Base-by-base conservation (phyloP, 2,329 filamentous ascomycete genomes). In the Penicillium sp. region DNA sequence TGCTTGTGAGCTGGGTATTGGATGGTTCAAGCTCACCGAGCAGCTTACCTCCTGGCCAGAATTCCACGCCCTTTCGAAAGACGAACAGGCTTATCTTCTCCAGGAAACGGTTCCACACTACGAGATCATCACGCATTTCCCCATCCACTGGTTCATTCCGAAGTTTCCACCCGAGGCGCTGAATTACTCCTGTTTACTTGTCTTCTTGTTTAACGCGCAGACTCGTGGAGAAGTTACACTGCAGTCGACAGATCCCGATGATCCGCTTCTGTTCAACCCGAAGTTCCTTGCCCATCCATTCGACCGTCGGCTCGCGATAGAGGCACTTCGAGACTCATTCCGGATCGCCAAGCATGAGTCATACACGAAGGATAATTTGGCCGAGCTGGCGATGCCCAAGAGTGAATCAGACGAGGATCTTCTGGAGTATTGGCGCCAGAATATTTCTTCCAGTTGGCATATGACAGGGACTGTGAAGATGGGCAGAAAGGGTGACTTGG, bases 381-480 rank as follows among this genome's bases (percentile, higher is more conserved):
- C 67, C 0, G 70, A 73, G 51, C 61, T 84, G 27, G 70, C 73
- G 0, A 79, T 72, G 13, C 83, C 84, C 0, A 65, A 73, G 22
- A 75, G 77, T n/a, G 77, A 79, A 0, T 79, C 76, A 0, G 84
- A 86, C 19, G 83, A 84, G 50, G 83, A 86, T 52, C 71, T 87
- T 13, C 62, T 77, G n/a, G 77, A 76, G 16, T 74, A 77, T 63
- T 84, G 77, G 77, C 73, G 70, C 48, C 69, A 78, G 47, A 79
- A 71, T 22, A 73, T 77, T 31, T 75, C 68, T 31, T 82, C 77
- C 1, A 82, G 75, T 58, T 86, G 78, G 81, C 84, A 82, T 66
- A 84, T 79, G 79, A 82, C 75, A 1, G 81, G 82, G 0, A 87
- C 84, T 0, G 77, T 77, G 13, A 81, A 80, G 65, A 87, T 87